These are phyloP conservation scores for Botryotinia calthae DNA, from an alignment of 2,329 filamentous ascomycete species.

Conservation along the genomic window DNA sequence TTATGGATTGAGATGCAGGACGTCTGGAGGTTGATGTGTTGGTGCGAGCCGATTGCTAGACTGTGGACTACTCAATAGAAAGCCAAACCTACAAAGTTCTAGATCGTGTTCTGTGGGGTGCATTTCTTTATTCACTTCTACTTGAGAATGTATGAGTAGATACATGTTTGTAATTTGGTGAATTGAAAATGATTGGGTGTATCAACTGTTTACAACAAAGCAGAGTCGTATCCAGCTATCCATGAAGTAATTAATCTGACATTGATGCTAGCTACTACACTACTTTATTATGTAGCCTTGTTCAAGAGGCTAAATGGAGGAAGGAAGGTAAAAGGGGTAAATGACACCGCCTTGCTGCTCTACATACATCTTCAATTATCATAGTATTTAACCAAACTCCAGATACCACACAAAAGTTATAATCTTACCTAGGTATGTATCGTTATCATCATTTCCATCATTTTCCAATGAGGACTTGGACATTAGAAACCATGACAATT, in stretches of 20 bases:
- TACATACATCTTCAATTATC: slow-evolving; percentile 1
- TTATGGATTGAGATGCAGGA: slow-evolving; percentile 21
- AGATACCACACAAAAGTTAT: neutral
- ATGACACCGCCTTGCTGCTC: neutral
- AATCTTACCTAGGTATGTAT: neutral
- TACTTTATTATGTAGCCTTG: neutral
- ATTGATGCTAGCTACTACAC: neutral
- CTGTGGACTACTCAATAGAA: slow-evolving; percentile 2
- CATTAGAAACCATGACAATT: slow-evolving; percentile 3
- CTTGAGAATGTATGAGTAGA: neutral
- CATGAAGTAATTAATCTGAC: neutral
- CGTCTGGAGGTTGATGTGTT: slow-evolving; percentile 15
- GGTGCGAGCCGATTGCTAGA: slow-evolving; percentile 19
- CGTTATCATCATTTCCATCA: neutral
- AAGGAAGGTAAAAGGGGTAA: neutral
- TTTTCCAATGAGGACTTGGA: neutral
- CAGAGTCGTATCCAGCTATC: neutral
- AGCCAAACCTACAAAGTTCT: slow-evolving; percentile 4
- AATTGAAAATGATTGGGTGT: neutral
- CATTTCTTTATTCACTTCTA: slow-evolving; percentile 4
- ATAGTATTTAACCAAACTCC: neutral
- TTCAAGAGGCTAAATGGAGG: neutral
- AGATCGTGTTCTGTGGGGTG: neutral
- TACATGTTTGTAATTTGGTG: neutral
- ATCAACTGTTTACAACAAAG: neutral